These are phyloP conservation scores for Massarina eburnea DNA, from an alignment of 2,329 filamentous ascomycete genomes.

Conservation along the genomic window DNA sequence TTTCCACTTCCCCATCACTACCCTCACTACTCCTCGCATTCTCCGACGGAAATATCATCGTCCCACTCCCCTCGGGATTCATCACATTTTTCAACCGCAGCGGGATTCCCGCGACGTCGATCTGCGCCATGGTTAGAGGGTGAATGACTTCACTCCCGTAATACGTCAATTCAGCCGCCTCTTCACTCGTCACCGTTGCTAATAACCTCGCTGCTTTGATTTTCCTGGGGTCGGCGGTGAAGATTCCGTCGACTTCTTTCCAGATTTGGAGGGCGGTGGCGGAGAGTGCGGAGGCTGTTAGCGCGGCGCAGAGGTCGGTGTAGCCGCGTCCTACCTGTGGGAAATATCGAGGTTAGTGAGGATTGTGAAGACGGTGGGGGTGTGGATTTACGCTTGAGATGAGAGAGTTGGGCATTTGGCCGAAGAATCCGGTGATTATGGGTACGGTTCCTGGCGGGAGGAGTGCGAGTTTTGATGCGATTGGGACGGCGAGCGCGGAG, in stretches of 20 bases:
- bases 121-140: slow-evolving; percentile 97
- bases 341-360: no score
- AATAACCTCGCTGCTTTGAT: slow-evolving; percentile 92
- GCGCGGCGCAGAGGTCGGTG: slow-evolving; percentile 90
- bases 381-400: no score
- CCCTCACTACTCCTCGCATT: slow-evolving; percentile 54
- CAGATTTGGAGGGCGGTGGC: slow-evolving; percentile 93
- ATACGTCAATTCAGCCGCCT: slow-evolving; percentile 89
- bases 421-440: no score
- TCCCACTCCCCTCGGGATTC: slow-evolving; percentile 77
- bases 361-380: no score
- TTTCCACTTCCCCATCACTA: not conserved
- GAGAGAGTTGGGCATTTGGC: no score
- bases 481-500: no score
- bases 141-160: slow-evolving; percentile 87
- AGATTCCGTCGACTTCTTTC: slow-evolving; percentile 98
- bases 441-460: no score
- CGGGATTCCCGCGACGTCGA: slow-evolving; percentile 73
- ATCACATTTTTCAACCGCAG: slow-evolving; percentile 93
- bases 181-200: slow-evolving; percentile 83
- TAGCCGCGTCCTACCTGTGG: slow-evolving; percentile 96
- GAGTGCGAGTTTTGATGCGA: no score
- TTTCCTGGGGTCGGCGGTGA: slow-evolving; percentile 82
- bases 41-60: slow-evolving; percentile 81
- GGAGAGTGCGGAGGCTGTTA: slow-evolving; percentile 84